These are phyloP conservation scores for Sclerotinia borealis DNA, from an alignment of 2,329 filamentous ascomycete species.

Conservation along the genomic window DNA sequence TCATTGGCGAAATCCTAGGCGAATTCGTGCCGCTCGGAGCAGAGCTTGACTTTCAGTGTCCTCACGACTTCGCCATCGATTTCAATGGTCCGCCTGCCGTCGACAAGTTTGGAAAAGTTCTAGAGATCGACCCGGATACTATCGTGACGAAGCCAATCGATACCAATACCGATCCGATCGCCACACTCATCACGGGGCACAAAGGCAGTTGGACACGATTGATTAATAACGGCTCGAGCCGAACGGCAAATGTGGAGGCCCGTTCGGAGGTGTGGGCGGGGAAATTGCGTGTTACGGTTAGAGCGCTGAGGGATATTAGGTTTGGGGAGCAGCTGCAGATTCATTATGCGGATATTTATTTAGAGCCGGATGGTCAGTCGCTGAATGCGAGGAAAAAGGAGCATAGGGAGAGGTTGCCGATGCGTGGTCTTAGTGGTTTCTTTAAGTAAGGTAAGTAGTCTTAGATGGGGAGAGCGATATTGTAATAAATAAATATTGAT, in stretches of 20 bases:
- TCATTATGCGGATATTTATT: not conserved
- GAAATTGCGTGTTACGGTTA: constrained; percentile 1
- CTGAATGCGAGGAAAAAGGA: not conserved
- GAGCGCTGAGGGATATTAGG: constrained; percentile 1
- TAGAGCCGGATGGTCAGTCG: not conserved
- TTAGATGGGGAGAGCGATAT: too few relatives aligned
- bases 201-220: constrained; percentile 10
- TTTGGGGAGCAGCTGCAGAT: constrained; percentile 10
- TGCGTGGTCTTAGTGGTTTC: constrained; percentile 1
- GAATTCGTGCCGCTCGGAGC: constrained; percentile 8
- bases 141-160: not conserved
- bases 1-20: constrained; percentile 6
- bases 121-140: not conserved
- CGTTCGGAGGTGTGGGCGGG: constrained; percentile 6
- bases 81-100: constrained; percentile 3
- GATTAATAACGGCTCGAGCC: not conserved
- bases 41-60: not conserved
- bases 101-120: not conserved
- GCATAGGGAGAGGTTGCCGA: not conserved
- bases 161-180: not conserved
- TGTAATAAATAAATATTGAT: too few relatives aligned
- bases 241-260: not conserved
- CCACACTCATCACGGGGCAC: constrained; percentile 1
- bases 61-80: not conserved
- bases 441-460: too few relatives aligned